Evolutionary conservation across 768 basidiomycete species (phyloP), one percentile per base, ranked within the genome.

Genomic region (Trametes cinnabarina): DNA sequence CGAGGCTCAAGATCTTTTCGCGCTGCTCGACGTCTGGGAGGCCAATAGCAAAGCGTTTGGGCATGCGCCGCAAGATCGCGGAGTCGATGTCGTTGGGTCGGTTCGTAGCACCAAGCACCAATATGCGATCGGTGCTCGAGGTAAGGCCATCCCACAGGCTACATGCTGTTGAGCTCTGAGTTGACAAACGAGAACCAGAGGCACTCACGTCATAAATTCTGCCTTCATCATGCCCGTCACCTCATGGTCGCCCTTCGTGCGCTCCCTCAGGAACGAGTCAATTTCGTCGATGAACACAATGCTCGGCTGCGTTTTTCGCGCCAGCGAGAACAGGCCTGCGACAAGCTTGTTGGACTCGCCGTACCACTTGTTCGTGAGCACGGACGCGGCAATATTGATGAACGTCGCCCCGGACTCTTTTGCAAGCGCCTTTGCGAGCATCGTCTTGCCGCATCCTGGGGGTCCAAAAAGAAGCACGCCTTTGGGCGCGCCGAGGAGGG

Each of bases 201-300:
- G 23, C 10, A 76, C 87, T 58, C 69, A 91, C 89, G 89, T 92
- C 90, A 93, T 92, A 65, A 92, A 92, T 68, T 94, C 91, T 0
- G 94, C 94, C 72, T 98, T 97, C 84, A 98, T 95, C 94, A 98
- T 98, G 4, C 88, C 94, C 34, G 94, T 98, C 50, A 94, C 96
- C 67, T 99, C 97, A 69, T 99, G 97, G 67, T 98, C 96, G 10
- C 88, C 87, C 55, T 84, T 82, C 25, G 86, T 85, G 60, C 97
- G 79, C 70, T 96, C 92, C 53, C 95, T 79, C 70, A 99, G 74
- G 72, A 99, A 93, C 1, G 91, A 92, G 67, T 99, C 96, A 63
- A 99, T 98, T 74, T 98, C 97, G 70, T 99, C 96, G 67, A 98
- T 97, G 73, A 99, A 99, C 63, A 99, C 95, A 69, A 99, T 98